Percentiles rank a stretch among this genome's conserved stretches.
phyloP scores from a whole-genome alignment of 148 eudicot genomes.

The Vaccinium darrowii region DNA sequence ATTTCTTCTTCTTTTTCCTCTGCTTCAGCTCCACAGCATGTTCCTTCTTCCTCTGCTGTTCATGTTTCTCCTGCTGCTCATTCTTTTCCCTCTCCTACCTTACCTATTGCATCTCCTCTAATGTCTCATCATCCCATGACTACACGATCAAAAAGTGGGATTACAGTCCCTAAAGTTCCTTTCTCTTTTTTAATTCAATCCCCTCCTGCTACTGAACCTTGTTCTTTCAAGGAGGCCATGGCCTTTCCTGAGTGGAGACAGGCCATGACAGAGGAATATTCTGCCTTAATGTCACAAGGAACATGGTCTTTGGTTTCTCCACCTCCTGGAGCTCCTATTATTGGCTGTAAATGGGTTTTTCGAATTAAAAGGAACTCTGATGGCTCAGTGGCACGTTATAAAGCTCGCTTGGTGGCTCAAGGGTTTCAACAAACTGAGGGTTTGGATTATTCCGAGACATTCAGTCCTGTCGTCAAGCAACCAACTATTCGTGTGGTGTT shows the following conservation, averaged over 20 bases:
- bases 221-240: not conserved
- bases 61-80: not conserved
- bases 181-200: not conserved
- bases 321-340: not conserved
- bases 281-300: not conserved
- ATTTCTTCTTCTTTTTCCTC: not conserved
- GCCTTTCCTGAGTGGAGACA: not conserved
- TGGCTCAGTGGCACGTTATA: not conserved
- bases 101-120: too few species aligned
- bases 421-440: not conserved
- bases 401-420: not conserved
- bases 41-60: not conserved
- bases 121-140: too few species aligned
- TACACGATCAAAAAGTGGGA: not conserved
- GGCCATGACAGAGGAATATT: not conserved
- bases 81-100: too few species aligned
- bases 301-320: not conserved
- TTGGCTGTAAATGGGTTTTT: not conserved
- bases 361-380: not conserved
- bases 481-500: not conserved
- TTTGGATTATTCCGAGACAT: not conserved
- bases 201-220: not conserved
- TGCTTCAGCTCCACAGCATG: accelerated
- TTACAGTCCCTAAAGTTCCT: accelerated
- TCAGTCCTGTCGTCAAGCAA: not conserved